Conservation (phyloP, 2,329 filamentous ascomycete genomes). For the Graphium sp. region DNA sequence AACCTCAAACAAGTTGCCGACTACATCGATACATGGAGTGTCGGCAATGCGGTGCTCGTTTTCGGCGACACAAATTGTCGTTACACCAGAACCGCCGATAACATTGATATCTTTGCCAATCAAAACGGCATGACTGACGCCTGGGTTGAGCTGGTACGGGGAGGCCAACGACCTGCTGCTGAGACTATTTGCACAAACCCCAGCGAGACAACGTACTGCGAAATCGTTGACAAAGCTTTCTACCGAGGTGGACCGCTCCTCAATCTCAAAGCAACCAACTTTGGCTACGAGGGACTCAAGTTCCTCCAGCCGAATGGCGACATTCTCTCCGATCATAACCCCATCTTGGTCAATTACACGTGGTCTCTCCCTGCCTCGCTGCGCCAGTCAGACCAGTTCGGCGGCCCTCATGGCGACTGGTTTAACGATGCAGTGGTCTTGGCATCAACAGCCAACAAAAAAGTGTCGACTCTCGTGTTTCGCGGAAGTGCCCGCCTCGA, state of each 20-base stretch:
- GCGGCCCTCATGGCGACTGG: constrained; percentile 31
- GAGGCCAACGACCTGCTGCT: constrained; percentile 24
- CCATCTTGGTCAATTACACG: constrained; percentile 37
- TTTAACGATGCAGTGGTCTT: constrained; percentile 35
- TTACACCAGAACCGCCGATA: constrained; percentile 40
- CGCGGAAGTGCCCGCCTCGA: constrained; percentile 31
- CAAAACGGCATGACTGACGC: constrained; percentile 36
- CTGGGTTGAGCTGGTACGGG: constrained; percentile 38
- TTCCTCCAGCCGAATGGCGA: constrained; percentile 41
- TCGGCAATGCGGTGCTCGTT: constrained; percentile 44
- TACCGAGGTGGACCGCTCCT: constrained; percentile 34
- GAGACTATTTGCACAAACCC: constrained; percentile 41
- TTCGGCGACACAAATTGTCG: constrained; percentile 50
- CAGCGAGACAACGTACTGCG: constrained; percentile 32
- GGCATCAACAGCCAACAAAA: constrained; percentile 14
- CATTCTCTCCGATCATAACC: constrained; percentile 48
- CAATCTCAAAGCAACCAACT: constrained; percentile 26
- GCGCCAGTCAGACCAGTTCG: constrained; percentile 26
- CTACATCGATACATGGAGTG: constrained; percentile 37
- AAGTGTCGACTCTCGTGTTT: constrained; percentile 22
- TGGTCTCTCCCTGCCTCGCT: constrained; percentile 20
- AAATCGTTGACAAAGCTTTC: constrained; percentile 52
- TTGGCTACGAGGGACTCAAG: constrained; percentile 34
- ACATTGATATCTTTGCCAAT: constrained; percentile 28
- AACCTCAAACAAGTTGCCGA: constrained; percentile 42